Evolutionary conservation across 2,329 filamentous ascomycete genomes (phyloP), one percentile per base, ranked within the genome.

Genomic region (Aspergillus alliaceus): DNA sequence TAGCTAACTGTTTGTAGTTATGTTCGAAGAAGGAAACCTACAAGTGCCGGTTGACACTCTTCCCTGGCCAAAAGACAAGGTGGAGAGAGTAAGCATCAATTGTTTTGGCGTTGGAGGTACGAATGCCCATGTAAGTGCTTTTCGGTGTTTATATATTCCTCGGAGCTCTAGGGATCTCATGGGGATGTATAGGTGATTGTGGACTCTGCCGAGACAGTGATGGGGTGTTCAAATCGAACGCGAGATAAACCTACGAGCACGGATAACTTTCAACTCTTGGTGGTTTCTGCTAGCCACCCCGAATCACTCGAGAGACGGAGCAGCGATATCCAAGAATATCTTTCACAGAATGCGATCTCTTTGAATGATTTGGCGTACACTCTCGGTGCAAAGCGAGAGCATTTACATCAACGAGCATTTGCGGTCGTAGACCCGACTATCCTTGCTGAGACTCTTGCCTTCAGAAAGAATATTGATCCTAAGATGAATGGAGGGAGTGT

Each of bases 31-130:
- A 2, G 51, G 27, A 5, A 32, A 37, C 6, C 18, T 62, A 4
- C 6, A 20, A 4, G 56, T 62, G 6, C 60, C 60, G 1, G n/a
- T 42, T 0, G 51, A 60, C 4, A n/a, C 51, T 12, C 39, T 53
- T 2, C 53, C 62, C n/a, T 70, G 68, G 64, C 66, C 68, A 0
- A 51, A 39, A 7, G 46, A 39, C 7, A 56, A 57, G 3, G 40
- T 27, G 12, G 56, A 60, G 25, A 55, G 69, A 22, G 59, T 64
- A 9, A 66, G 63, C 24, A 56, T 73, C 22, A 72, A 72, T 50
- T 64, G 54, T 1, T 71, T 71, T 51, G 69, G 70, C 1, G 63
- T 67, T 61, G 42, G 60, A 2, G 60, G 60, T 2, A 46, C 55
- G 15, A 62, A 62, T 53, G 55, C 37, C 6, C 60, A 62, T 42